Evolutionary conservation across 495 filamentous ascomycete species (phyloP), one percentile per base, ranked within the genome.

Genomic region (Emericellopsis terricola): DNA sequence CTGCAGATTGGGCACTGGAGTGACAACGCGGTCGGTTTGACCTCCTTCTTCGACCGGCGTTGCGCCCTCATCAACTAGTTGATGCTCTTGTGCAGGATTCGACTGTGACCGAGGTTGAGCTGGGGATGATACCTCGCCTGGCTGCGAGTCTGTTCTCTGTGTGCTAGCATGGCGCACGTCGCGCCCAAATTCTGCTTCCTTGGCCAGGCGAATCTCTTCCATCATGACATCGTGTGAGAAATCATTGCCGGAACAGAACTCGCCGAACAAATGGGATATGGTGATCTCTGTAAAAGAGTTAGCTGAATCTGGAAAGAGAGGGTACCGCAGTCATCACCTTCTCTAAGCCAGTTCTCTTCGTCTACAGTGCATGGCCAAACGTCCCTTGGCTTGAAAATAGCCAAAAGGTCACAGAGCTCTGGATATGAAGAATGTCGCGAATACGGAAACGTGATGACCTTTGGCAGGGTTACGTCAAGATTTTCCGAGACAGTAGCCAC

Each of bases 381-480:
- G 50, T 94, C 82, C 38, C 57, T 67, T 0, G 83, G 85, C 24
- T 57, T 64, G 40, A 94, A 83, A 0, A 61, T 63, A 3, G 59
- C 43, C 3, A 92, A 60, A 0, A 96, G 53, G 38, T 73, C 49
- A 38, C 81, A 78, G 4, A 93, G 62, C 50, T 94, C 87, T 0
- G 56, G 55, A 33, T 87, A 83, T 0, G 82, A 93, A 0, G 87
- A 91, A 52, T 96, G 87, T 2, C 87, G 71, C 0, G 87, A 86
- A 46, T 87, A 96, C 3, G 85, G 81, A 39, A 94, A 94, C 8
- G 48, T 52, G 19, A 73, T 66, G 15, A 44, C 38, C 3, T 48
- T 58, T 15, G 70, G 56, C 2, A 68, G 45, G 2, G 11, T 31
- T 13, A 15, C 3, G 0, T 33, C 16, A n/a, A 16, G 14, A 7